Base-by-base conservation (phyloP, 2,329 filamentous ascomycete species). In the Samsoniella hepiali region DNA sequence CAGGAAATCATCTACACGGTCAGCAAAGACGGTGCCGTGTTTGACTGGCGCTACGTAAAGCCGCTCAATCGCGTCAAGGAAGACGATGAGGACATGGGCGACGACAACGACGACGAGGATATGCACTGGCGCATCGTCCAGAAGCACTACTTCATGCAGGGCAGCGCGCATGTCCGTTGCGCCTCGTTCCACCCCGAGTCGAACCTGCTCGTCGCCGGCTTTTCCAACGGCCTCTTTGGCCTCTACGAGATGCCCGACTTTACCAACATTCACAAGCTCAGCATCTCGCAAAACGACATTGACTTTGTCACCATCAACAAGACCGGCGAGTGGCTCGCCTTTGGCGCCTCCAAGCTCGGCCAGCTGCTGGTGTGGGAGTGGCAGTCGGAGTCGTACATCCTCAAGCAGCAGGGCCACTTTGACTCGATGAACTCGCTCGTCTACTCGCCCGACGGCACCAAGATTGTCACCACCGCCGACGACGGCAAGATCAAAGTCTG, bases 281-380 rank as follows among this genome's bases (percentile, higher is more conserved):
- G 93, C 78, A 96, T 99, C 70, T 97, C 95, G 0, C 93, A 98
- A 75, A 97, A 95, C 70, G 91, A 96, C 68, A 97, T 99, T 66
- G 94, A 98, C 73, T 93, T 91, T 70, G 91, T 98, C 63, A 91
- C 93, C 0, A 92, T 97, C 72, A 99, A 98, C 78, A 90, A 91
- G 74, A 91, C 89, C 38, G 95, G 95, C 59, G 94, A 98, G 78
- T 99, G 95, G 95, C 80, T 99, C 29, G 96, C 96, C 0, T 97
- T 99, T 74, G 95, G 94, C 15, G 95, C 96, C 0, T 96, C 95
- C 2, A 96, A 96, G 71, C 83, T 97, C 5, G 96, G 96, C 0
- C 95, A 99, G 73, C 82, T 99, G n/a, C 80, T 99, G 4, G 95
- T 99, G 4, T 99, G 95, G 95, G 95, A 99, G 75, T 99, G 96